A percentile compares a stretch with the other conserved stretches of the same genome.
phyloP scores from a whole-genome alignment of 179 eudicot genomes.

The Beta macrorhiza region DNA sequence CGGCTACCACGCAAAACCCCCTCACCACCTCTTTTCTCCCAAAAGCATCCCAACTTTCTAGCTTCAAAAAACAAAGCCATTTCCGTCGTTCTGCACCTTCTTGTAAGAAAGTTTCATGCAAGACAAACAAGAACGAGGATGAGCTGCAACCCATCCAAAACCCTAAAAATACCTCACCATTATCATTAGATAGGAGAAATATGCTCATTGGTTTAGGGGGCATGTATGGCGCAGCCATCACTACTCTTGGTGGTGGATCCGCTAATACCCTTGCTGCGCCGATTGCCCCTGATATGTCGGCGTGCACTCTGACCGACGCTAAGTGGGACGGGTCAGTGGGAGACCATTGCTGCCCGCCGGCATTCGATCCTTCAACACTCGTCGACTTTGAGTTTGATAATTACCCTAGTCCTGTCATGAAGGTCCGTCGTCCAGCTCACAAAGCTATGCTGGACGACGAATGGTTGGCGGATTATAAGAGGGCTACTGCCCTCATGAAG shows the following conservation, averaged over 20 bases:
- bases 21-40: background rate
- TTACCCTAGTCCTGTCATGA: background rate
- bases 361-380: background rate
- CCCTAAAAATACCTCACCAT: background rate
- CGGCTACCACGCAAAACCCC: background rate
- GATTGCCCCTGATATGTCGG: background rate
- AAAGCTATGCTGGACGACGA: background rate
- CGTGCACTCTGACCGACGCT: conserved; percentile 1
- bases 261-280: background rate
- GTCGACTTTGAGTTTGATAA: background rate
- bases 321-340: background rate
- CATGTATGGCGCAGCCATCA: background rate
- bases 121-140: background rate
- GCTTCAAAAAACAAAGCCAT: background rate
- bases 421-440: conserved; percentile 7
- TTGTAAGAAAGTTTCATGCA: background rate
- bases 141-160: background rate
- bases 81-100: too few relatives aligned
- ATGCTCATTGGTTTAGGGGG: conserved; percentile 25
- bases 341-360: conserved; percentile 15
- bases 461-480: conserved; percentile 2
- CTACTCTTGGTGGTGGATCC: background rate
- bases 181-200: conserved; percentile 8
- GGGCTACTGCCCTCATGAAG: conserved; percentile 6
- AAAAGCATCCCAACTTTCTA: too few relatives aligned